These are phyloP conservation scores for Penicillium taxi DNA, from an alignment of 495 filamentous ascomycete genomes.

Conservation along the genomic window DNA sequence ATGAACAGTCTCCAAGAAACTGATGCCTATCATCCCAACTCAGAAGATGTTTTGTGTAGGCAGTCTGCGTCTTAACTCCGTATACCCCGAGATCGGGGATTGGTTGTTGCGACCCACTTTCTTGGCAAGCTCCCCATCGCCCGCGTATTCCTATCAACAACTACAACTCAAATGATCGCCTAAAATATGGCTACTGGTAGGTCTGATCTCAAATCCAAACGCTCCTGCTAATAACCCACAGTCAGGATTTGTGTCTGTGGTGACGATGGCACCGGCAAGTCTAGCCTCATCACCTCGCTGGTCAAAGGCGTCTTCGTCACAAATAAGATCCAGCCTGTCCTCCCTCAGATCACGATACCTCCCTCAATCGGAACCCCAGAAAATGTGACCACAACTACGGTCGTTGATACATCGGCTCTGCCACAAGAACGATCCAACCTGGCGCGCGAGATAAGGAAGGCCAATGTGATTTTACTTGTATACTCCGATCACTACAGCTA, in stretches of 20 bases:
- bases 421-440: conserved; percentile 85
- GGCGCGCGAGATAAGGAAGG: conserved; percentile 89
- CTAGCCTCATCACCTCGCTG: conserved; percentile 49
- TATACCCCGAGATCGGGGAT: too few species aligned
- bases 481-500: conserved; percentile 99
- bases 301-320: conserved; percentile 94
- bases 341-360: conserved; percentile 89
- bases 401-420: conserved; percentile 92
- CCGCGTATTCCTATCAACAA: too few species aligned
- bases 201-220: conserved; percentile 2
- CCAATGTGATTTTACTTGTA: conserved; percentile 93
- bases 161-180: too few species aligned
- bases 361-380: conserved; percentile 82
- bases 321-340: conserved; percentile 85
- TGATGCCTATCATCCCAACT: too few species aligned
- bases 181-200: conserved; percentile 36
- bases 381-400: conserved; percentile 89
- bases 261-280: conserved; percentile 68
- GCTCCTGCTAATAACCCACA: conserved; percentile 24
- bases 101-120: too few species aligned
- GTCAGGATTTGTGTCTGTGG: conserved; percentile 96
- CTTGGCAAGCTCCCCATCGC: too few species aligned
- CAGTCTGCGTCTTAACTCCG: too few species aligned
- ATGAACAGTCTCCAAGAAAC: too few species aligned
- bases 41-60: too few species aligned